Percentiles rank a stretch among this genome's conserved stretches.
Evolutionary conservation across 2,329 filamentous ascomycete genomes (phyloP).

Genomic region (Aspergillus costaricaensis): DNA sequence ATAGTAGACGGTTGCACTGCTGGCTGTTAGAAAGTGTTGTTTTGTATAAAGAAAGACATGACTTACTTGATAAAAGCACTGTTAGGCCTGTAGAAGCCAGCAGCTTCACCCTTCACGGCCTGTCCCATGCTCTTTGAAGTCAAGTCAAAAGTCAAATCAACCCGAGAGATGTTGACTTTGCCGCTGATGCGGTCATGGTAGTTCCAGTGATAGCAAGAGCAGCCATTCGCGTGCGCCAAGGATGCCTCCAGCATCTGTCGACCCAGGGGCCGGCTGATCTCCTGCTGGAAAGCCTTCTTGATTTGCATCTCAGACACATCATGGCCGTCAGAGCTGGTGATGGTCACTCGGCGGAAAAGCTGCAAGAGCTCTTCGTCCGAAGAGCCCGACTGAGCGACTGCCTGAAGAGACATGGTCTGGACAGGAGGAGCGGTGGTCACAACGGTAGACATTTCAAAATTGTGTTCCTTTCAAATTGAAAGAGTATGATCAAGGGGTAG

Average conservation of each 20-base stretch:
- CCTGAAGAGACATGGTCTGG: conserved; percentile 1
- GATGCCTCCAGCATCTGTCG: conserved; percentile 9
- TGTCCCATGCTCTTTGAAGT: conserved; percentile 8
- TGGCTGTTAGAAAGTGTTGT: background rate
- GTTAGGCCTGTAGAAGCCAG: conserved; percentile 3
- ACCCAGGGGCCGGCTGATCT: conserved; percentile 5
- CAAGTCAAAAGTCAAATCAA: conserved; percentile 3
- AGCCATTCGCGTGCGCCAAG: background rate
- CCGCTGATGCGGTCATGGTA: conserved; percentile 6
- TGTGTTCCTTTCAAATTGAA: background rate
- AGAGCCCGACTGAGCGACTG: background rate
- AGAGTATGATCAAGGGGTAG: background rate
- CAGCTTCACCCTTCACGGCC: background rate
- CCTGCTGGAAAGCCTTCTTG: conserved; percentile 7
- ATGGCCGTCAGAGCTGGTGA: conserved; percentile 4
- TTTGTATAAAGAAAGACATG: background rate
- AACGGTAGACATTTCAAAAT: background rate
- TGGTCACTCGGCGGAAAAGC: conserved; percentile 4
- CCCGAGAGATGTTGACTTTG: conserved; percentile 4
- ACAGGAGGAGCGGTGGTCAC: background rate
- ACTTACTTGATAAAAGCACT: conserved; percentile 4
- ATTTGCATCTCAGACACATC: conserved; percentile 8
- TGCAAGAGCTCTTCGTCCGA: conserved; percentile 5
- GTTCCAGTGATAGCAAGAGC: conserved; percentile 9
- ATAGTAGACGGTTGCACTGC: conserved; percentile 4